These are phyloP conservation scores for Cryphonectria carpinicola DNA, from an alignment of 2,329 filamentous ascomycete species.

Conservation along the genomic window DNA sequence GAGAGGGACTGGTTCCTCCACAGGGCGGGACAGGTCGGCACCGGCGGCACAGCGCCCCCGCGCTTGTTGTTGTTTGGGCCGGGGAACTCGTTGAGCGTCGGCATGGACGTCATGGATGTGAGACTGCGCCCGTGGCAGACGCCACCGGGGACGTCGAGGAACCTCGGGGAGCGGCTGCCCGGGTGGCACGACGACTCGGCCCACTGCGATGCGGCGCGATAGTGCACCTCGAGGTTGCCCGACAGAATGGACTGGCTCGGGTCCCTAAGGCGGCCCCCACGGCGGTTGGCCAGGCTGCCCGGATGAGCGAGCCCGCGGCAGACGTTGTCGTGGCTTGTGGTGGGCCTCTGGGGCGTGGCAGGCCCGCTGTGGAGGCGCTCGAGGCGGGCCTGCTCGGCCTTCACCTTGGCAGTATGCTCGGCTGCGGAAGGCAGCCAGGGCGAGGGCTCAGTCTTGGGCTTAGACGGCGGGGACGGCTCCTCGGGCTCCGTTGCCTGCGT, in stretches of 20 bases:
- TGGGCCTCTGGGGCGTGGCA: conserved; percentile 20
- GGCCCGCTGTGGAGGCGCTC: conserved; percentile 4
- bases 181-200: conserved; percentile 13
- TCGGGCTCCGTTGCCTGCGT: conserved; percentile 29
- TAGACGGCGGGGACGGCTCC: conserved; percentile 34
- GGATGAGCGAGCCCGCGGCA: neutral
- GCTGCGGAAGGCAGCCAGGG: conserved; percentile 46
- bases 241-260: conserved; percentile 7
- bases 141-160: conserved; percentile 20
- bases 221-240: conserved; percentile 18
- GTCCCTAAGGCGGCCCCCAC: neutral
- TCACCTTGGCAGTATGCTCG: conserved; percentile 35
- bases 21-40: conserved; percentile 1
- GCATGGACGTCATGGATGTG: conserved; percentile 11
- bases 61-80: neutral
- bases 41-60: neutral
- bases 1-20: conserved; percentile 14
- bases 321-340: conserved; percentile 17
- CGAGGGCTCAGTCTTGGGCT: conserved; percentile 31
- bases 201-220: conserved; percentile 25
- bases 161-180: conserved; percentile 10
- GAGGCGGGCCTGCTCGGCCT: conserved; percentile 17
- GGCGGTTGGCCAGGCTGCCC: neutral
- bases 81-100: conserved; percentile 4
- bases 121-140: conserved; percentile 1